Evolutionary conservation across 192 early-diverging fungal genomes (phyloP).

Genomic region (Coemansia sp.): DNA sequence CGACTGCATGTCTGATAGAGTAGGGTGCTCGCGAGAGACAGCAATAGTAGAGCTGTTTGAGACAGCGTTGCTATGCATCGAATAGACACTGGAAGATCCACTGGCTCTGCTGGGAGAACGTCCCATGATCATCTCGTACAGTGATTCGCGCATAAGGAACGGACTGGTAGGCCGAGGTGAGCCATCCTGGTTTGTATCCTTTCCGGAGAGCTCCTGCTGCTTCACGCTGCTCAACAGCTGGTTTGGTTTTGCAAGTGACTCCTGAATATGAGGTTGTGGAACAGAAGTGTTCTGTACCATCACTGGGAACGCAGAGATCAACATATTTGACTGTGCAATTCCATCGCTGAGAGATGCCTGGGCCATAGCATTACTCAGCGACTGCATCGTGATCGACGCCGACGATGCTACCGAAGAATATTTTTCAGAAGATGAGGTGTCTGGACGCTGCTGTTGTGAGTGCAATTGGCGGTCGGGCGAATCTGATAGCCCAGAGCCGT

Average conservation of each 20-base stretch:
- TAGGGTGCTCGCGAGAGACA: constrained; percentile 23
- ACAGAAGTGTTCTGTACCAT: constrained; percentile 9
- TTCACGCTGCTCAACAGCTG: constrained; percentile 9
- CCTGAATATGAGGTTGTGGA: constrained; percentile 9
- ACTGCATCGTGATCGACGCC: constrained; percentile 33
- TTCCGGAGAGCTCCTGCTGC: constrained; percentile 13
- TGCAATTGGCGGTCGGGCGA: background rate
- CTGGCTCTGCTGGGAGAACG: constrained; percentile 35
- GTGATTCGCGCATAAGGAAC: constrained; percentile 44
- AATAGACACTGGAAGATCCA: constrained; percentile 20
- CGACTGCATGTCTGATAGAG: constrained; percentile 1
- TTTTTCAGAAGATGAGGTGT: constrained; percentile 3
- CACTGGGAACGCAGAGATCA: constrained; percentile 41
- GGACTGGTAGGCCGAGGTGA: constrained; percentile 22
- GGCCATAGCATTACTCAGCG: constrained; percentile 33
- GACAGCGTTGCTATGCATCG: constrained; percentile 31
- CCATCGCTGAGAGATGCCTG: background rate
- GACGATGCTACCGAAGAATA: constrained; percentile 22
- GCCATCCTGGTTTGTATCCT: constrained; percentile 8
- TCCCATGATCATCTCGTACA: constrained; percentile 54
- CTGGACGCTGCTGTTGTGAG: background rate
- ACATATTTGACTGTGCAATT: constrained; percentile 3
- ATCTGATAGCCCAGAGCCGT: constrained; percentile 34
- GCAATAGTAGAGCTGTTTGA: constrained; percentile 43
- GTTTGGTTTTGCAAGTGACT: constrained; percentile 1